Percentiles rank a stretch among this genome's conserved stretches.
phyloP scores from a whole-genome alignment of 495 filamentous ascomycete genomes.

The Penicillium cosmopolitanum region DNA sequence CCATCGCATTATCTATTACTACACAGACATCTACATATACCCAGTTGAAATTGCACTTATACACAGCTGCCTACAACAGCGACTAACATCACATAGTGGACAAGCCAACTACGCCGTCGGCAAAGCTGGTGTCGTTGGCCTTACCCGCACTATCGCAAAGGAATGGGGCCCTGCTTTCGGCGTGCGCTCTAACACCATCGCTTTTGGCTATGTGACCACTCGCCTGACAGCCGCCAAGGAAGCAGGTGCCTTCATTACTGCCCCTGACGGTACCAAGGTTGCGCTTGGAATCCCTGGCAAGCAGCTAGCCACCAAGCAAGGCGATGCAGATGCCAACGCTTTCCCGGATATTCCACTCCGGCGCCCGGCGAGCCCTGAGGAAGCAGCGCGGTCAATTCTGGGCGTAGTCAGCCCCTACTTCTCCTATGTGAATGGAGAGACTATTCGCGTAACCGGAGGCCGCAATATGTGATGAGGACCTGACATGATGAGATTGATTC shows the following conservation, averaged over 20 bases:
- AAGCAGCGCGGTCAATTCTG: conserved; percentile 78
- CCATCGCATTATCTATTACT: not conserved
- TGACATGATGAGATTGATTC: not conserved
- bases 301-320: conserved; percentile 48
- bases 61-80: not conserved
- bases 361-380: conserved; percentile 72
- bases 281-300: conserved; percentile 73
- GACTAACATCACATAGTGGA: conserved; percentile 44
- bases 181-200: conserved; percentile 80
- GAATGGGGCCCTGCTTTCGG: conserved; percentile 89
- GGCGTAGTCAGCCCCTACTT: conserved; percentile 81
- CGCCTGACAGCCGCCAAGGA: conserved; percentile 81
- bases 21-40: no score
- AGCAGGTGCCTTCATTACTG: conserved; percentile 73
- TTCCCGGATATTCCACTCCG: conserved; percentile 75
- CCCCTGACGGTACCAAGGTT: conserved; percentile 75
- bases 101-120: conserved; percentile 85
- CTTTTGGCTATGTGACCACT: conserved; percentile 79
- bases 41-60: not conserved
- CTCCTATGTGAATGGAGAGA: conserved; percentile 82
- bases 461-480: conserved; percentile 68
- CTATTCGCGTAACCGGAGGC: conserved; percentile 81
- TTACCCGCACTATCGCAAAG: conserved; percentile 87
- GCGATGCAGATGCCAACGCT: conserved; percentile 29
- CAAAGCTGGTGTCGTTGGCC: conserved; percentile 77